Conservation (phyloP, 257 asterid genomes). For the Mentha longifolia region DNA sequence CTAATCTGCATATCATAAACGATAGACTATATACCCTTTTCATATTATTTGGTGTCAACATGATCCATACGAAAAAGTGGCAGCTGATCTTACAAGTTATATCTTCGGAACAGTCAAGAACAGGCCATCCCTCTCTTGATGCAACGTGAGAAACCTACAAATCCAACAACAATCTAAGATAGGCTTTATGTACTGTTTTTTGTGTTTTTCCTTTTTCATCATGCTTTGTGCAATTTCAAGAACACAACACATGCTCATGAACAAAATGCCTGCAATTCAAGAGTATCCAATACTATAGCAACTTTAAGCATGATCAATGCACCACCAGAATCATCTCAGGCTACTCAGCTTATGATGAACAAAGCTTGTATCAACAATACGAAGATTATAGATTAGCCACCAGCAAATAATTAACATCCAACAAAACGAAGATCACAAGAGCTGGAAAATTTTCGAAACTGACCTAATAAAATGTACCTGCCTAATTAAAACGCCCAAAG, state of each 20-base stretch:
- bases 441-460: not conserved
- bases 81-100: conserved; percentile 58
- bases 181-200: no score
- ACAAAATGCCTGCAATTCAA: not conserved
- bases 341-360: not conserved
- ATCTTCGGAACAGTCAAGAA: conserved; percentile 62
- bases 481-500: conserved; percentile 64
- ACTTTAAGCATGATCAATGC: no score
- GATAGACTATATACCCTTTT: not conserved
- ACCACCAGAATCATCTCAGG: conserved; percentile 2
- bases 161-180: conserved; percentile 6
- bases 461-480: conserved; percentile 52
- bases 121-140: conserved; percentile 64
- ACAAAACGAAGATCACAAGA: not conserved
- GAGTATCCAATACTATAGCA: not conserved
- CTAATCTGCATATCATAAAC: not conserved
- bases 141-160: conserved; percentile 81
- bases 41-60: conserved; percentile 8
- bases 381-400: not conserved
- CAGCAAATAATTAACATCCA: not conserved
- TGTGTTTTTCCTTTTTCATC: no score
- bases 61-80: not conserved
- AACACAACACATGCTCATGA: not conserved
- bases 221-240: no score
- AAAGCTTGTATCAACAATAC: not conserved